Percentiles rank a stretch among this genome's conserved stretches.
These are phyloP conservation scores for Naganishia sp. DNA, from an alignment of 1,284 basidiomycete genomes.

Conservation along the genomic window DNA sequence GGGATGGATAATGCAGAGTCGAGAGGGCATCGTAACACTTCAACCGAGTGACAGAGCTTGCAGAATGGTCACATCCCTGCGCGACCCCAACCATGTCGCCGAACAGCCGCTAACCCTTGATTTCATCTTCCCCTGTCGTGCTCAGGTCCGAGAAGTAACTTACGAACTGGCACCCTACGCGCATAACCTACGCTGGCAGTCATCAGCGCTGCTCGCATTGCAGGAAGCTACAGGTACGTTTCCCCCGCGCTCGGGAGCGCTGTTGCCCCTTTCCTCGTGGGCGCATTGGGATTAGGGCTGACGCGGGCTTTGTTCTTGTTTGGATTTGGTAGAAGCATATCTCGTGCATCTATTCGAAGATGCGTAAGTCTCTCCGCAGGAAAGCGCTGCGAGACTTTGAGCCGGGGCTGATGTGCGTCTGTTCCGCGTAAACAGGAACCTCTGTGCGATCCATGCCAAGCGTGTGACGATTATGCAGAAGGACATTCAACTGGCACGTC, in stretches of 20 bases:
- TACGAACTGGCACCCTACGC: conserved; percentile 78
- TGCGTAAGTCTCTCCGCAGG: conserved; percentile 65
- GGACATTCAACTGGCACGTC: conserved; percentile 92
- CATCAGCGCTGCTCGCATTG: conserved; percentile 80
- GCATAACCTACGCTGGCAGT: conserved; percentile 78
- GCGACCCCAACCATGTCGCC: not conserved
- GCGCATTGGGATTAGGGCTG: not conserved
- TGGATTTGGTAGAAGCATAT: conserved; percentile 70
- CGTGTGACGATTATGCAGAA: conserved; percentile 97
- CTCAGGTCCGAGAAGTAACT: conserved; percentile 87
- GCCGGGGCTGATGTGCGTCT: conserved; percentile 58
- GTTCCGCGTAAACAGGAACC: conserved; percentile 57
- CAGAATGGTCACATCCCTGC: not conserved
- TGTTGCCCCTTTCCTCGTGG: not conserved
- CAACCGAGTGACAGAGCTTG: not conserved
- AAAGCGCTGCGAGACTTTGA: not conserved
- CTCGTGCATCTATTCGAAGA: conserved; percentile 94
- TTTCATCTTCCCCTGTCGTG: not conserved
- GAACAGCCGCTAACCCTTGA: not conserved
- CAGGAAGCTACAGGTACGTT: conserved; percentile 71
- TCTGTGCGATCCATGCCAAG: conserved; percentile 97
- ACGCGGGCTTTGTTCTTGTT: not conserved
- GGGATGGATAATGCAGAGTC: not conserved
- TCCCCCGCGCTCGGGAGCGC: too few species aligned
- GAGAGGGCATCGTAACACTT: not conserved